Evolutionary conservation across 345 rosid genomes (phyloP).

Genomic region (rapeseed (Brassica napus)): DNA sequence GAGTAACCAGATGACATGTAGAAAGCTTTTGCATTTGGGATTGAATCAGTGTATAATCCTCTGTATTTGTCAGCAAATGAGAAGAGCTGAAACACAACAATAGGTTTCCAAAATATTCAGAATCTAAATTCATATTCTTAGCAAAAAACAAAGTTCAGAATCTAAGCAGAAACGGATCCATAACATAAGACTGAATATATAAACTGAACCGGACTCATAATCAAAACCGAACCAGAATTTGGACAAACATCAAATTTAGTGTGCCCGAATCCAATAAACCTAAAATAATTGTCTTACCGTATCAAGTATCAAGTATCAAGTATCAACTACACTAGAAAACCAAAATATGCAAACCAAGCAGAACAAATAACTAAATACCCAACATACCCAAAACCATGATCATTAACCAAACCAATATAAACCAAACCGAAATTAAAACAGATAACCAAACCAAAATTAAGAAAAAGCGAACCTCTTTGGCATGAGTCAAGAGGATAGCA

Average conservation of each 20-base stretch:
- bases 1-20: constrained; percentile 60
- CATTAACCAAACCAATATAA: not conserved
- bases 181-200: not conserved
- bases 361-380: not conserved
- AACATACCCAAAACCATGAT: not conserved
- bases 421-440: not conserved
- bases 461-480: constrained; percentile 56
- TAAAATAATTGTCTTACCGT: not conserved
- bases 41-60: constrained; percentile 65
- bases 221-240: not conserved
- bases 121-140: not conserved
- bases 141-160: constrained; percentile 7
- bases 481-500: constrained; percentile 56
- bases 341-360: not conserved
- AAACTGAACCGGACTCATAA: not conserved
- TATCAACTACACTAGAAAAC: not conserved
- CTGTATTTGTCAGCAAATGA: constrained; percentile 61
- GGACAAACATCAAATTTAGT: not conserved
- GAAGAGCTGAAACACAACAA: constrained; percentile 53
- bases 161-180: constrained; percentile 5
- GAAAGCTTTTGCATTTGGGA: constrained; percentile 51
- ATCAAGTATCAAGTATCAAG: not conserved
- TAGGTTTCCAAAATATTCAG: constrained; percentile 11
- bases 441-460: not conserved
- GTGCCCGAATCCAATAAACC: not conserved